These are phyloP conservation scores for Aspergillus transmontanensis DNA, from an alignment of 2,329 filamentous ascomycete species.

Conservation along the genomic window DNA sequence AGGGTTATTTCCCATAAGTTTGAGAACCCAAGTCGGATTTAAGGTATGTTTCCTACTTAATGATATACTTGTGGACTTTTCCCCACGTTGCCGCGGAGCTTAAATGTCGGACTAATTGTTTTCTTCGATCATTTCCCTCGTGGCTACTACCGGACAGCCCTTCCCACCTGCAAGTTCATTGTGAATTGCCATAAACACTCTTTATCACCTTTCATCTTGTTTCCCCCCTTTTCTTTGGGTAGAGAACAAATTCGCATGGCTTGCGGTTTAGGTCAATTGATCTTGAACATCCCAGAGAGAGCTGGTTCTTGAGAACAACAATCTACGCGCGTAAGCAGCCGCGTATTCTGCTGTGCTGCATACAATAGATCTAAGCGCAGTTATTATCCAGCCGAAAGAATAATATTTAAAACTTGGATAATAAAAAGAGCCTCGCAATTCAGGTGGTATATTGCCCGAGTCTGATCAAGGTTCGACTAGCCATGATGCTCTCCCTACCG, in stretches of 20 bases:
- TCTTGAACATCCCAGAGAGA: neutral
- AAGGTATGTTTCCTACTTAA: neutral
- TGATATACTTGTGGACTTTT: neutral
- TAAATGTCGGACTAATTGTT: neutral
- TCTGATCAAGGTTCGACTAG: neutral
- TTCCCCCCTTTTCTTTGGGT: neutral
- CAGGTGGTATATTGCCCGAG: neutral
- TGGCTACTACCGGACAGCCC: neutral
- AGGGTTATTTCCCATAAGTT: no score
- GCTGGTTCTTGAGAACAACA: neutral
- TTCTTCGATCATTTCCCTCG: neutral
- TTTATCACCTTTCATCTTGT: neutral
- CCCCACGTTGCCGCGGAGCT: conserved; percentile 7
- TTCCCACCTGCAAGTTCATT: neutral
- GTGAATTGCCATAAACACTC: neutral
- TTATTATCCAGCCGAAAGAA: neutral
- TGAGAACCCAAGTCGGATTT: neutral
- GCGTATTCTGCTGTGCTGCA: neutral
- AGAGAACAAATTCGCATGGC: neutral
- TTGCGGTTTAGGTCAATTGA: neutral
- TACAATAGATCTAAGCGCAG: neutral
- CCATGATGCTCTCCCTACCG: conserved; percentile 62
- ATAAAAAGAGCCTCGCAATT: neutral
- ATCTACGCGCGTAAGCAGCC: neutral
- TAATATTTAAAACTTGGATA: neutral